phyloP scores from a whole-genome alignment of 2,329 filamentous ascomycete species.

The Xenosphaeropsis pyriputrescens region DNA sequence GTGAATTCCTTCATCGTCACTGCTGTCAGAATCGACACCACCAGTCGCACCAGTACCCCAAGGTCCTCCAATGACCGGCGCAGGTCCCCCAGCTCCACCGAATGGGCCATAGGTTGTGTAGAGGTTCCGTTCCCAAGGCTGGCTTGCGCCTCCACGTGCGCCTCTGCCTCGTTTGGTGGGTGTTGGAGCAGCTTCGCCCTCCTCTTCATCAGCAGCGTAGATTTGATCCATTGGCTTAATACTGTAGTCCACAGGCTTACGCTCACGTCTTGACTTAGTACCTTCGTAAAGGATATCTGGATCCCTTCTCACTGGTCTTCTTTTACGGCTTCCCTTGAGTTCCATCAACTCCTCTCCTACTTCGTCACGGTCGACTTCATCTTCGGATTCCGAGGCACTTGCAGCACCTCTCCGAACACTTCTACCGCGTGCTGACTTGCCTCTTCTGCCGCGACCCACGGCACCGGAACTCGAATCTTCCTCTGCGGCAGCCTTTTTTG shows the following conservation, averaged over 20 bases:
- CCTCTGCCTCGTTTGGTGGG: constrained; percentile 50
- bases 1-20: constrained; percentile 75
- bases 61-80: constrained; percentile 38
- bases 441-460: constrained; percentile 26
- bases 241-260: constrained; percentile 70
- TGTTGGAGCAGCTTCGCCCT: constrained; percentile 52
- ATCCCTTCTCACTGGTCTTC: constrained; percentile 31
- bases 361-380: constrained; percentile 46
- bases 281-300: constrained; percentile 45
- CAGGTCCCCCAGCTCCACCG: constrained; percentile 62
- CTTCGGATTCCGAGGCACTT: constrained; percentile 37
- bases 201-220: constrained; percentile 61
- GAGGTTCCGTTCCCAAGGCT: constrained; percentile 60
- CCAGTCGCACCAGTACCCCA: constrained; percentile 62
- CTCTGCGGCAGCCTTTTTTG: constrained; percentile 22
- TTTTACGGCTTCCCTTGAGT: constrained; percentile 31
- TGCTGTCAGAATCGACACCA: constrained; percentile 86
- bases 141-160: constrained; percentile 29
- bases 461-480: constrained; percentile 32
- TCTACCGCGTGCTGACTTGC: constrained; percentile 24
- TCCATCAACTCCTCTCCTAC: constrained; percentile 52
- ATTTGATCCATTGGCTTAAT: constrained; percentile 63
- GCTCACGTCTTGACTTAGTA: constrained; percentile 34
- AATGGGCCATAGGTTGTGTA: constrained; percentile 91
- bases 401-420: constrained; percentile 25